These are phyloP conservation scores for Leishmania gerbilli DNA, from an alignment of 208 protist species.

Conservation along the genomic window DNA sequence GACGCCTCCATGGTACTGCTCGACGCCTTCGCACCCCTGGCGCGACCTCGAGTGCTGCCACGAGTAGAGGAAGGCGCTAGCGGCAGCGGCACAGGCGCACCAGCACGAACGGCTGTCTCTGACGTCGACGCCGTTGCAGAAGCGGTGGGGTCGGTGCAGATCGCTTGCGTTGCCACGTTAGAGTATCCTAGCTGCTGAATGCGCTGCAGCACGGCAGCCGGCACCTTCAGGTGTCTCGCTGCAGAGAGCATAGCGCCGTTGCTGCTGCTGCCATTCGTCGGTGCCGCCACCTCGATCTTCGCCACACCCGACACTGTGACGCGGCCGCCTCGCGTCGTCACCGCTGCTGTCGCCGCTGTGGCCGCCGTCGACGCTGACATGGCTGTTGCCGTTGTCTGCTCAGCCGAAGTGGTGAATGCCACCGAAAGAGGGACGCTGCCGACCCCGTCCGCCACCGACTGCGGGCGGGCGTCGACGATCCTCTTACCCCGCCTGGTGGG, in stretches of 20 bases:
- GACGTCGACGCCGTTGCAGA: background rate
- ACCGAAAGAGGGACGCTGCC: slow-evolving; percentile 17
- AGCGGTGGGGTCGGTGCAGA: background rate
- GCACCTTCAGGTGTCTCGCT: slow-evolving; percentile 29
- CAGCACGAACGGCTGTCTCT: background rate
- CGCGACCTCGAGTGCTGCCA: background rate
- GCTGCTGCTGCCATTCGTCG: background rate
- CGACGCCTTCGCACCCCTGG: background rate
- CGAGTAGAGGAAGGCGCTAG: background rate
- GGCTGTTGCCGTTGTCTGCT: background rate
- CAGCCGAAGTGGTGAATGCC: background rate
- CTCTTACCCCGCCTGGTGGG: slow-evolving; percentile 27
- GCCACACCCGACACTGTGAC: slow-evolving; percentile 19
- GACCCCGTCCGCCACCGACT: slow-evolving; percentile 17
- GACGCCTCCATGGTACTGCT: background rate
- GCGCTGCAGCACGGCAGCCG: slow-evolving; percentile 34
- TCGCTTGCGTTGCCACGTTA: background rate
- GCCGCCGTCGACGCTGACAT: background rate
- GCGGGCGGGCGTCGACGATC: slow-evolving; percentile 27
- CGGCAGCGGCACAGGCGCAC: background rate
- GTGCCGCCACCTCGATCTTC: background rate
- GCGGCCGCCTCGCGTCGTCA: slow-evolving; percentile 7
- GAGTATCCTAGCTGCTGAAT: slow-evolving; percentile 28
- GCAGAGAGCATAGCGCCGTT: background rate
- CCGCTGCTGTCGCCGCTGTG: background rate